phyloP scores from a whole-genome alignment of 2,329 filamentous ascomycete genomes.

The Neocatenulostroma microsporum region DNA sequence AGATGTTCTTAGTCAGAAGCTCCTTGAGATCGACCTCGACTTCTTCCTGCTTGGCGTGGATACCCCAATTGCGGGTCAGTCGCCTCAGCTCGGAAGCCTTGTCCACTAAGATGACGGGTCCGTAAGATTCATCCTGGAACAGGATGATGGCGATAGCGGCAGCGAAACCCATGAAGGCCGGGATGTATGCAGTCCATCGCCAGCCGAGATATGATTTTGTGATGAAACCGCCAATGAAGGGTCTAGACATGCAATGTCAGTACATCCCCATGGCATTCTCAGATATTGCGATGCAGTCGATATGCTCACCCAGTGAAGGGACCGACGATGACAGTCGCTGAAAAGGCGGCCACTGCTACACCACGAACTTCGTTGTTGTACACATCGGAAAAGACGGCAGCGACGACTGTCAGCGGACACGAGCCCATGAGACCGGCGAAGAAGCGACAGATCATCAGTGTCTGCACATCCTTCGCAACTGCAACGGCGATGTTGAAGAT shows the following conservation, averaged over 20 bases:
- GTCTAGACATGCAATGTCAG: too few species aligned
- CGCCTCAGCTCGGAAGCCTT: slow-evolving; percentile 34
- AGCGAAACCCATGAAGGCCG: slow-evolving; percentile 35
- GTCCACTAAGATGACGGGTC: slow-evolving; percentile 33
- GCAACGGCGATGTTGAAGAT: slow-evolving; percentile 43
- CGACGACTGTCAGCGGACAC: slow-evolving; percentile 37
- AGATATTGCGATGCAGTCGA: too few species aligned
- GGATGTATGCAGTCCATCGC: slow-evolving; percentile 41
- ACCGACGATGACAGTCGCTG: slow-evolving; percentile 32
- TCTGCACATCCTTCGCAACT: slow-evolving; percentile 31
- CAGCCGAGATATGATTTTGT: slow-evolving; percentile 36
- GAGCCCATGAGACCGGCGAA: slow-evolving; percentile 37
- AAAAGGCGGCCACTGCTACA: slow-evolving; percentile 32
- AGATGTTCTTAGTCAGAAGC: slow-evolving; percentile 34
- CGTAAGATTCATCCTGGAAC: slow-evolving; percentile 37
- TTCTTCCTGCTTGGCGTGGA: slow-evolving; percentile 32
- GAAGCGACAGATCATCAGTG: slow-evolving; percentile 35
- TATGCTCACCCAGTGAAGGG: too few species aligned
- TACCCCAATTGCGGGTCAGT: slow-evolving; percentile 34
- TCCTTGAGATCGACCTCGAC: slow-evolving; percentile 14
- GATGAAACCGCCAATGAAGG: slow-evolving; percentile 33
- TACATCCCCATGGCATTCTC: too few species aligned
- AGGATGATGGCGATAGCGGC: slow-evolving; percentile 22
- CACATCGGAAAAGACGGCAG: slow-evolving; percentile 39
- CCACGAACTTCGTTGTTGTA: slow-evolving; percentile 33